A percentile compares a stretch with the other conserved stretches of the same genome.
These are phyloP conservation scores for Penicillium sp. DNA, from an alignment of 2,329 filamentous ascomycete genomes.

Conservation along the genomic window DNA sequence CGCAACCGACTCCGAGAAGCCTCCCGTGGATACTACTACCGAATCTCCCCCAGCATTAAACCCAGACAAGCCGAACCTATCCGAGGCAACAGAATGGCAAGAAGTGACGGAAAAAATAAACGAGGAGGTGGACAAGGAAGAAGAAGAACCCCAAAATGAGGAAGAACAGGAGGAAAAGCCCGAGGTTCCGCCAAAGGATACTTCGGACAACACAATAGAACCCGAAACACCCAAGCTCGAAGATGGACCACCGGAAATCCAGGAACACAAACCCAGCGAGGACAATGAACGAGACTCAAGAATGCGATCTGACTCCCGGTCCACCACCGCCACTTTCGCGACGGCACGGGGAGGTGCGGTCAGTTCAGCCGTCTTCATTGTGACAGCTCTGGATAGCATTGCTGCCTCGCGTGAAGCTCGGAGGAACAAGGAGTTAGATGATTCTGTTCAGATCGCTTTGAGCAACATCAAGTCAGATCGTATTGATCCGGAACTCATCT, in stretches of 20 bases:
- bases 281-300: conserved; percentile 34
- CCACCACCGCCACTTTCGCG: conserved; percentile 55
- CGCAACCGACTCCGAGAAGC: conserved; percentile 29
- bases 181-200: conserved; percentile 27
- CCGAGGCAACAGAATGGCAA: conserved; percentile 30
- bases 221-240: conserved; percentile 14
- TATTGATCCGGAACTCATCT: conserved; percentile 88
- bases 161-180: conserved; percentile 26
- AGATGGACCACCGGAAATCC: conserved; percentile 20
- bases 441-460: conserved; percentile 78
- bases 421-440: conserved; percentile 79
- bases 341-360: conserved; percentile 64
- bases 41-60: conserved; percentile 27
- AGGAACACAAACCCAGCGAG: conserved; percentile 20
- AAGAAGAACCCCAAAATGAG: conserved; percentile 9
- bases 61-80: conserved; percentile 34
- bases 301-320: conserved; percentile 61
- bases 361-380: conserved; percentile 94
- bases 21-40: conserved; percentile 28
- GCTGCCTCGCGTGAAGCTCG: conserved; percentile 87
- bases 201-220: conserved; percentile 26
- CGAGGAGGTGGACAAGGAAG: conserved; percentile 6
- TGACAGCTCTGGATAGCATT: conserved; percentile 89
- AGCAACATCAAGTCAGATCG: conserved; percentile 82
- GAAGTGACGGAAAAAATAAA: conserved; percentile 24